Conservation (phyloP, 345 rosid species). For the Dipteronia sinensis region DNA sequence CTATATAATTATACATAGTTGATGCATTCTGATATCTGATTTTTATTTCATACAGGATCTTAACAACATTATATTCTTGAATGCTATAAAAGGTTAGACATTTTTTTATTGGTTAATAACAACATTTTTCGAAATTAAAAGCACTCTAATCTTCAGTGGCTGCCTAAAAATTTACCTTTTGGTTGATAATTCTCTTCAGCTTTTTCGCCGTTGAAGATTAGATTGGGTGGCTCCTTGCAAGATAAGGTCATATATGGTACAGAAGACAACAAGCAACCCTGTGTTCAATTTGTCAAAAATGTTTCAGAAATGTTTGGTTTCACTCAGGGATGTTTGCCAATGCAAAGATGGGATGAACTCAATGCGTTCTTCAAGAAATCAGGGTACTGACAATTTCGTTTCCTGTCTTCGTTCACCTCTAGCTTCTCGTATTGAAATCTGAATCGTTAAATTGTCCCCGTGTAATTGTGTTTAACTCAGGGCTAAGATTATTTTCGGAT, state of each 20-base stretch:
- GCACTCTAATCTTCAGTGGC: not conserved
- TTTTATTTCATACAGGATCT: constrained; percentile 52
- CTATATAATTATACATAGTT: not conserved
- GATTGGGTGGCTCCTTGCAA: constrained; percentile 75
- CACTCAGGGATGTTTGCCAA: constrained; percentile 61
- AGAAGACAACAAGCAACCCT: constrained; percentile 40
- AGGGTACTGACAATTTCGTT: constrained; percentile 36
- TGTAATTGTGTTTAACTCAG: constrained; percentile 36
- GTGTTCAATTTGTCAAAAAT: constrained; percentile 45
- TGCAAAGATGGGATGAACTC: constrained; percentile 73
- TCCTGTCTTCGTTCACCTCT: not conserved
- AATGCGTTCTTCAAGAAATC: constrained; percentile 59
- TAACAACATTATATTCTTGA: constrained; percentile 44
- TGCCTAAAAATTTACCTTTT: constrained; percentile 10
- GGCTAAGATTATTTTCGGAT: constrained; percentile 71
- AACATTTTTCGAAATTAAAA: not conserved
- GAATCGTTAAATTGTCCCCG: not conserved
- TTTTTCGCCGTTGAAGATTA: constrained; percentile 69
- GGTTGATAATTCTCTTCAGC: constrained; percentile 35
- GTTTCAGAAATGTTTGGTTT: constrained; percentile 55
- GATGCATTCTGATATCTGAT: not conserved
- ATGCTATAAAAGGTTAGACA: constrained; percentile 57
- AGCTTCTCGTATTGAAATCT: not conserved
- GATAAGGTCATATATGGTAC: constrained; percentile 57
- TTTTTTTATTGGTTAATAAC: not conserved